Conservation (phyloP, 2,329 filamentous ascomycete species). For the Aspergillus phoenicis region DNA sequence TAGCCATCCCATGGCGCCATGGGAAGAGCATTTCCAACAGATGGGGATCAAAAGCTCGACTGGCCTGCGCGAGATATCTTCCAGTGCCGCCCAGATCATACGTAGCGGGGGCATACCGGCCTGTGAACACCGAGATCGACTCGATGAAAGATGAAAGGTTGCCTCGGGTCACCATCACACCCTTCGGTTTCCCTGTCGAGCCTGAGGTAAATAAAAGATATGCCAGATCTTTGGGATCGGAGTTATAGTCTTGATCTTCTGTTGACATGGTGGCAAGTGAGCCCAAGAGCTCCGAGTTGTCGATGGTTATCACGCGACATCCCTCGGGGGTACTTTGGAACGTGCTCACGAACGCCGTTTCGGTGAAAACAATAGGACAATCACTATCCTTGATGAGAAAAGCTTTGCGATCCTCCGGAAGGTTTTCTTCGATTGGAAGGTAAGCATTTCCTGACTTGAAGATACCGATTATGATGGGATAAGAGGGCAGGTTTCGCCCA, state of each 20-base stretch:
- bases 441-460: constrained; percentile 39
- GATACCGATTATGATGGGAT: constrained; percentile 35
- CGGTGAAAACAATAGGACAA: constrained; percentile 35
- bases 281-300: constrained; percentile 22
- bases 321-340: constrained; percentile 22
- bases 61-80: constrained; percentile 38
- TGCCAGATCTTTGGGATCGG: constrained; percentile 22
- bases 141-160: constrained; percentile 34
- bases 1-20: constrained; percentile 33
- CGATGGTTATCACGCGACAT: constrained; percentile 28
- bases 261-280: constrained; percentile 21
- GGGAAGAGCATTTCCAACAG: constrained; percentile 35
- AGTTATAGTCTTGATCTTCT: constrained; percentile 18
- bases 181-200: constrained; percentile 94
- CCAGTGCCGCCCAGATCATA: constrained; percentile 29
- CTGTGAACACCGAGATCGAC: constrained; percentile 31
- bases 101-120: constrained; percentile 28
- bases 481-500: constrained; percentile 30
- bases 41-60: constrained; percentile 37
- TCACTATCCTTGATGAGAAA: constrained; percentile 34
- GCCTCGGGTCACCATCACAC: constrained; percentile 83
- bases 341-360: constrained; percentile 18
- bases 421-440: constrained; percentile 37
- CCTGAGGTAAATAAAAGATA: constrained; percentile 86
- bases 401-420: constrained; percentile 33